Evolutionary conservation across 495 filamentous ascomycete genomes (phyloP).

Genomic region (Astrothelium macrocarpum): DNA sequence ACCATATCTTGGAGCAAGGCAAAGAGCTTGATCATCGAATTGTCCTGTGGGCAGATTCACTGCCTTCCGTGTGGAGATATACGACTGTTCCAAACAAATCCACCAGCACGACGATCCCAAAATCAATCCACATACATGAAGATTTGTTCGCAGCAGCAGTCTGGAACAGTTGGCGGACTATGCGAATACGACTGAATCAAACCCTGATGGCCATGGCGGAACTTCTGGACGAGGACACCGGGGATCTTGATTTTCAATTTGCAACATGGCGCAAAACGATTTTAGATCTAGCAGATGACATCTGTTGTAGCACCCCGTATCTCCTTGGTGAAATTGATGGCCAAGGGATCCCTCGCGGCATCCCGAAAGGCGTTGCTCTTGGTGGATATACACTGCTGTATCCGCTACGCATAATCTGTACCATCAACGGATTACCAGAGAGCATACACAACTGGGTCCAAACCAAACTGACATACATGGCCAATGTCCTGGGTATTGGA

Average conservation of each 20-base stretch:
- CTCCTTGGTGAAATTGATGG: not conserved
- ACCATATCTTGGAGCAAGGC: not conserved
- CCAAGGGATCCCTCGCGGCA: not conserved
- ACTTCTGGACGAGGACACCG: not conserved
- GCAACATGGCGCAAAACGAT: not conserved
- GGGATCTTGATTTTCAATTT: not conserved
- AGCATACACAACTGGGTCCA: not conserved
- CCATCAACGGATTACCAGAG: not conserved
- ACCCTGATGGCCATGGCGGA: not conserved
- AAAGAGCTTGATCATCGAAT: not conserved
- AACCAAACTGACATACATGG: not conserved
- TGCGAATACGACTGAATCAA: not conserved
- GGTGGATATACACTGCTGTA: not conserved
- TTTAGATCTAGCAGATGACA: not conserved
- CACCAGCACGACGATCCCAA: not conserved
- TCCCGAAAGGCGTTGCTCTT: not conserved
- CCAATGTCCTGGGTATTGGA: not conserved
- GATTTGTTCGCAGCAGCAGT: not conserved
- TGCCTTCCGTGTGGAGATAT: not conserved
- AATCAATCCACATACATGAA: not conserved
- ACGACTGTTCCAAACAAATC: not conserved
- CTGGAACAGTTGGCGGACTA: not conserved
- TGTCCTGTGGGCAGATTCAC: not conserved
- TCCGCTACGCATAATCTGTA: not conserved
- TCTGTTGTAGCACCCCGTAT: not conserved